These are phyloP conservation scores for Zoysia pacifica DNA, from an alignment of 176 grass and related monocot genomes.

Conservation along the genomic window DNA sequence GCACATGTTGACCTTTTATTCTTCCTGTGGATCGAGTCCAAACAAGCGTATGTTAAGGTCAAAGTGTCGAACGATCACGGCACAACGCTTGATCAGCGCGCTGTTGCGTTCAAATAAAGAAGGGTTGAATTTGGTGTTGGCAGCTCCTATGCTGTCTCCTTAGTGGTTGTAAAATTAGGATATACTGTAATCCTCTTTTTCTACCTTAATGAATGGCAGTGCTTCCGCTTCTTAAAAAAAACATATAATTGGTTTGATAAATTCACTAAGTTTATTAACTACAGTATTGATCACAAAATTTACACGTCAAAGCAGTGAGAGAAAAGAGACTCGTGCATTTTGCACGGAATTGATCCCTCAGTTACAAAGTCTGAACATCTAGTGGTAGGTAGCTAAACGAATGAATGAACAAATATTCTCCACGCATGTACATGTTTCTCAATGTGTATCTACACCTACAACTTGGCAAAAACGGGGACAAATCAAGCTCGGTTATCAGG, in stretches of 20 bases:
- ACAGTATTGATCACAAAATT: neutral
- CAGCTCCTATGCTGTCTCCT: no score
- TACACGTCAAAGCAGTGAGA: neutral
- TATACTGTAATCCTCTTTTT: no score
- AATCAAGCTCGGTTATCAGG: neutral
- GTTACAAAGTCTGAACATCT: neutral
- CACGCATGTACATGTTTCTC: neutral
- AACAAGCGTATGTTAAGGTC: neutral
- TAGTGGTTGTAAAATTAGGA: no score
- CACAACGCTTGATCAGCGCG: neutral
- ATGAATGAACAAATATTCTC: neutral
- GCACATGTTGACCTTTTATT: slow-evolving; percentile 3
- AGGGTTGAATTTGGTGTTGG: neutral
- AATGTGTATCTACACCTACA: neutral
- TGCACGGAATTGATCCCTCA: neutral
- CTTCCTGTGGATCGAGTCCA: neutral
- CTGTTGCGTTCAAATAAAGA: neutral
- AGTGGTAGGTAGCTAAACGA: neutral
- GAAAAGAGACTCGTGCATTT: neutral
- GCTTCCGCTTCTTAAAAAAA: no score
- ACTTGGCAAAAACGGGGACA: neutral
- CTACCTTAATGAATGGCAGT: no score
- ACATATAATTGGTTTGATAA: no score
- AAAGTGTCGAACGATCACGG: slow-evolving; percentile 1
- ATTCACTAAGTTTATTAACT: no score